phyloP scores from a whole-genome alignment of 2,329 filamentous ascomycete genomes.

The Botrytis elliptica region DNA sequence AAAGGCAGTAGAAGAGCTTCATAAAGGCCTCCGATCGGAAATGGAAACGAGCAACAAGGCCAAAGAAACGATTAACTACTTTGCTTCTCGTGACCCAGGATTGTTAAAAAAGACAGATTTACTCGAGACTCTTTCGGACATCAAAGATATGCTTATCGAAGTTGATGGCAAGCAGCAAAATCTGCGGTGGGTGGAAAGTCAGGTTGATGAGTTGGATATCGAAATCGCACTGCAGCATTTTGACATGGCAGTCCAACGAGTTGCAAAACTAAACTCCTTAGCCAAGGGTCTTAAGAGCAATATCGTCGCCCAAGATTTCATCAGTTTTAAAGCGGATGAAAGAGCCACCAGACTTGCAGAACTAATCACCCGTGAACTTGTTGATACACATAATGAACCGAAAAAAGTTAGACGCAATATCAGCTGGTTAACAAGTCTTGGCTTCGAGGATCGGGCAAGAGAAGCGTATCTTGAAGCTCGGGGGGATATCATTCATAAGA shows the following conservation, averaged over 20 bases:
- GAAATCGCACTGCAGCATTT: conserved; percentile 89
- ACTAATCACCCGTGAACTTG: conserved; percentile 73
- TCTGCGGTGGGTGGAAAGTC: conserved; percentile 89
- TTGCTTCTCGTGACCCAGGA: conserved; percentile 74
- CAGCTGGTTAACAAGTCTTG: conserved; percentile 79
- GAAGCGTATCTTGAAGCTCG: conserved; percentile 83
- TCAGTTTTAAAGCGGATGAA: conserved; percentile 87
- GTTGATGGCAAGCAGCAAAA: conserved; percentile 97
- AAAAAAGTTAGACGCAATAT: conserved; percentile 78
- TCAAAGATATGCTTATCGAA: conserved; percentile 88
- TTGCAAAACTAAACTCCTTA: conserved; percentile 81
- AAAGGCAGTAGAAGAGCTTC: conserved; percentile 88
- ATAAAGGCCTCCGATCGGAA: conserved; percentile 80
- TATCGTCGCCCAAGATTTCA: conserved; percentile 82
- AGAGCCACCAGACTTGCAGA: conserved; percentile 74
- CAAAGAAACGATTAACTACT: conserved; percentile 81
- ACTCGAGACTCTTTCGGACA: conserved; percentile 72
- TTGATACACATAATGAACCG: conserved; percentile 74
- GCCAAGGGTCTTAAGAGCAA: conserved; percentile 82
- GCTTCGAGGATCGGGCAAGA: conserved; percentile 85
- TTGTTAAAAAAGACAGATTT: conserved; percentile 77
- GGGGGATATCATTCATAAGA: conserved; percentile 73
- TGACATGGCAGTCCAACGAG: conserved; percentile 76
- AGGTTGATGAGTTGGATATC: conserved; percentile 95
- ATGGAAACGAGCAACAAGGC: conserved; percentile 83